These are phyloP conservation scores for Backusella sp. DNA, from an alignment of 192 early-diverging fungal genomes.

Conservation along the genomic window DNA sequence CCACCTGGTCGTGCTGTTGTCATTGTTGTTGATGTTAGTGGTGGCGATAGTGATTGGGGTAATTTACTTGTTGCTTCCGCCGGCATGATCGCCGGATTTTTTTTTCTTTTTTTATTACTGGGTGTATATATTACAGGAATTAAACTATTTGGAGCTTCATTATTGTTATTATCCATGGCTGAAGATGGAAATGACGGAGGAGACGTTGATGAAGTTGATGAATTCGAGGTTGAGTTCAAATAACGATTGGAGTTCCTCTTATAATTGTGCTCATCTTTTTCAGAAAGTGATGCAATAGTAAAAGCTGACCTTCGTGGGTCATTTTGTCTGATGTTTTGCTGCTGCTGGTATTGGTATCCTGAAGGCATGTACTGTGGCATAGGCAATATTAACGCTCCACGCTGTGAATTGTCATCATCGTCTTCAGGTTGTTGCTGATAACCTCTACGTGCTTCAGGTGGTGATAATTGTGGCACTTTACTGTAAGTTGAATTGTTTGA, in stretches of 20 bases:
- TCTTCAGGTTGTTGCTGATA: neutral
- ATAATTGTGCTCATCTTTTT: neutral
- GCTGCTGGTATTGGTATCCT: neutral
- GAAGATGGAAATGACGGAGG: neutral
- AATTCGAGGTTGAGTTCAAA: slow-evolving; percentile 7
- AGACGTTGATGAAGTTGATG: neutral
- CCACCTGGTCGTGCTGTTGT: neutral
- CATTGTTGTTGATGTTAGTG: neutral
- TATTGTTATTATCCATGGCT: neutral
- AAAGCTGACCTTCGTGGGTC: slow-evolving; percentile 10
- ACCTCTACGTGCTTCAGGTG: neutral
- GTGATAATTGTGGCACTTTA: neutral
- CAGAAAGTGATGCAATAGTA: neutral
- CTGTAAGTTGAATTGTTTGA: neutral
- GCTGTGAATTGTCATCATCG: neutral
- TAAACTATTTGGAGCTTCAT: neutral
- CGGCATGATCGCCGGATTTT: slow-evolving; percentile 22
- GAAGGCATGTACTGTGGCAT: neutral
- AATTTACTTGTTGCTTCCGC: neutral
- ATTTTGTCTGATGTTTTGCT: neutral
- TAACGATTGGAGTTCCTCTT: neutral
- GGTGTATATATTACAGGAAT: slow-evolving; percentile 26
- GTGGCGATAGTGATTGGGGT: neutral
- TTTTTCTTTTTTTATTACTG: slow-evolving; percentile 30
- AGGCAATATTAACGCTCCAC: neutral